Percentiles rank a stretch among this genome's conserved stretches.
Evolutionary conservation across 352 stramenopile genomes (phyloP).

Genomic region (Peronosclerospora sorghi): DNA sequence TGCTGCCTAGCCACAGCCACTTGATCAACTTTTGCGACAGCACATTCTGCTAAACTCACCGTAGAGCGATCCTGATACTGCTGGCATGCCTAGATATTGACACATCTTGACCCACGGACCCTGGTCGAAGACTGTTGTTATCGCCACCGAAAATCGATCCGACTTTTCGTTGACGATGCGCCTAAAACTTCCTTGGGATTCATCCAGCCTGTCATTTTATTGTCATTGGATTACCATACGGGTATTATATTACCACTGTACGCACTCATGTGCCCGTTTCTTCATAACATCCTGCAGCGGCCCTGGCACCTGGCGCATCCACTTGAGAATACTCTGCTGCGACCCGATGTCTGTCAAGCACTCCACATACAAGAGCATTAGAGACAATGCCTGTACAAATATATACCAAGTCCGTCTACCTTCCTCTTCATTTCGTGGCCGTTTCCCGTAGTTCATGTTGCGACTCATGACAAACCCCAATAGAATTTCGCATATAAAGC

Average conservation of each 20-base stretch:
- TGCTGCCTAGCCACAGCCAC: constrained; percentile 25
- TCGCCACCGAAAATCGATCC: constrained; percentile 29
- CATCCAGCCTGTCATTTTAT: constrained; percentile 27
- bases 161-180: constrained; percentile 32
- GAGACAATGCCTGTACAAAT: neutral
- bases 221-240: neutral
- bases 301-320: constrained; percentile 56
- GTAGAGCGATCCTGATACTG: constrained; percentile 45
- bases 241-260: neutral
- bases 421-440: constrained; percentile 10
- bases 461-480: constrained; percentile 8
- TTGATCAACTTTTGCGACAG: neutral
- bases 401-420: constrained; percentile 2
- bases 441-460: constrained; percentile 15
- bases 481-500: constrained; percentile 9
- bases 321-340: constrained; percentile 67
- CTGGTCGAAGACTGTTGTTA: constrained; percentile 68
- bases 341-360: constrained; percentile 30
- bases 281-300: constrained; percentile 73
- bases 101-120: constrained; percentile 80
- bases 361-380: neutral
- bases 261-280: constrained; percentile 38
- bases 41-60: constrained; percentile 28
- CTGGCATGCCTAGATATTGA: constrained; percentile 34
- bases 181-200: constrained; percentile 19